Conservation (phyloP, 495 filamentous ascomycete genomes). For the Friedmanniomyces simplex region DNA sequence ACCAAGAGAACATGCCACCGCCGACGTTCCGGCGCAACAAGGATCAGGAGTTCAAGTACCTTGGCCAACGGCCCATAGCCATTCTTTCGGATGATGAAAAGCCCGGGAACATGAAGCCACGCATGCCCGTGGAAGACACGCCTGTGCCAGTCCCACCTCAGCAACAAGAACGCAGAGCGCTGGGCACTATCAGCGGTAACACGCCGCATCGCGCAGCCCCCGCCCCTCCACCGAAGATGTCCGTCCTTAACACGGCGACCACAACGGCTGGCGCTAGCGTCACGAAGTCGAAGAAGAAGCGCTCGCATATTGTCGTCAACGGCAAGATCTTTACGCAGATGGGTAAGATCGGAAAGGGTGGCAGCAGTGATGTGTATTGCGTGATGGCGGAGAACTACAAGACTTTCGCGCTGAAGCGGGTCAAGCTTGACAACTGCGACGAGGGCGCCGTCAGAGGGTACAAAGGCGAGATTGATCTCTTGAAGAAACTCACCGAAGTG, state of each 20-base stretch:
- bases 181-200: conserved; percentile 66
- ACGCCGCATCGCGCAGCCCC: conserved; percentile 50
- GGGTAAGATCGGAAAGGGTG: conserved; percentile 82
- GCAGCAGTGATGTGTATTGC: conserved; percentile 86
- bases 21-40: conserved; percentile 64
- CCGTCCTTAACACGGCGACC: conserved; percentile 81
- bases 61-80: conserved; percentile 52
- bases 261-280: conserved; percentile 68
- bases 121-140: conserved; percentile 12
- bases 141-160: conserved; percentile 22
- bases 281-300: conserved; percentile 60
- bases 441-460: conserved; percentile 73
- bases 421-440: conserved; percentile 83
- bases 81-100: conserved; percentile 25
- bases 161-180: conserved; percentile 44
- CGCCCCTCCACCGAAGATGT: conserved; percentile 87
- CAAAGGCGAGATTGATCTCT: conserved; percentile 92
- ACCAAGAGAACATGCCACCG: conserved; percentile 76
- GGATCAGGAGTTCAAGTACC: conserved; percentile 42
- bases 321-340: conserved; percentile 81
- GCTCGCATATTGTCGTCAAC: conserved; percentile 74
- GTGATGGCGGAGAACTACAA: conserved; percentile 95
- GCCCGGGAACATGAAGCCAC: conserved; percentile 5
- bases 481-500: conserved; percentile 68
- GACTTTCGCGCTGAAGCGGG: conserved; percentile 86